Conservation (phyloP, 768 basidiomycete genomes). For the Xerocomellus dryophilus region DNA sequence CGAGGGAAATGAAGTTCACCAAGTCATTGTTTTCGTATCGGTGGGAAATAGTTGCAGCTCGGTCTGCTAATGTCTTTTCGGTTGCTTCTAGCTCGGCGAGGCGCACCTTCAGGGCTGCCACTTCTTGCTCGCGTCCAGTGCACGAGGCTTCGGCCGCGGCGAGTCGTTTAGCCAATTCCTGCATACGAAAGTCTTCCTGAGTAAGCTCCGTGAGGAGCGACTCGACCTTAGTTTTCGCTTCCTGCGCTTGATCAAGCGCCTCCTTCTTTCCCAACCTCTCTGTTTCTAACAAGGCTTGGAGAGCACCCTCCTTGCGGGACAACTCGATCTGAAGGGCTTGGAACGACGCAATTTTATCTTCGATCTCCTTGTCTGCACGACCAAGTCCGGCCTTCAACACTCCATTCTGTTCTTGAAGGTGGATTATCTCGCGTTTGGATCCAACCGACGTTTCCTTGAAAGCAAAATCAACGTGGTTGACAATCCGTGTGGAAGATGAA, state of each 20-base stretch:
- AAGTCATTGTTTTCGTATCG: conserved; percentile 47
- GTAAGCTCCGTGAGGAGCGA: conserved; percentile 22
- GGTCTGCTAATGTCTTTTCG: conserved; percentile 26
- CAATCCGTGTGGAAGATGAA: background rate
- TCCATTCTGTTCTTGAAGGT: conserved; percentile 24
- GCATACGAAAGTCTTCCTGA: conserved; percentile 16
- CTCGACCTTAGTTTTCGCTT: conserved; percentile 19
- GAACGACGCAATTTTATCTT: conserved; percentile 11
- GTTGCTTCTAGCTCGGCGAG: conserved; percentile 27
- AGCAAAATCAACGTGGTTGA: background rate
- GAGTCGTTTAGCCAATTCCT: conserved; percentile 25
- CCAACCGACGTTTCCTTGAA: conserved; percentile 17
- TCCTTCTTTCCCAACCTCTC: conserved; percentile 24
- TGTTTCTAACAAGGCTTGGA: conserved; percentile 21
- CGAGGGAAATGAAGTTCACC: conserved; percentile 34
- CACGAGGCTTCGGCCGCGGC: conserved; percentile 21
- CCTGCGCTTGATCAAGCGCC: conserved; percentile 15
- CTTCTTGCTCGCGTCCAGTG: conserved; percentile 30
- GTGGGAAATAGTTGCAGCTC: conserved; percentile 28
- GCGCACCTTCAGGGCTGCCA: conserved; percentile 17
- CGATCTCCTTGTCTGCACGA: conserved; percentile 2
- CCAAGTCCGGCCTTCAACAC: conserved; percentile 16
- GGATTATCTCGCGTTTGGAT: conserved; percentile 14
- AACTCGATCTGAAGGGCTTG: conserved; percentile 21
- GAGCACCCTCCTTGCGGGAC: conserved; percentile 27